Evolutionary conservation across 1,139 yeast species (phyloP), one percentile per base, ranked within the genome.

Genomic region (Yarrowia galli): DNA sequence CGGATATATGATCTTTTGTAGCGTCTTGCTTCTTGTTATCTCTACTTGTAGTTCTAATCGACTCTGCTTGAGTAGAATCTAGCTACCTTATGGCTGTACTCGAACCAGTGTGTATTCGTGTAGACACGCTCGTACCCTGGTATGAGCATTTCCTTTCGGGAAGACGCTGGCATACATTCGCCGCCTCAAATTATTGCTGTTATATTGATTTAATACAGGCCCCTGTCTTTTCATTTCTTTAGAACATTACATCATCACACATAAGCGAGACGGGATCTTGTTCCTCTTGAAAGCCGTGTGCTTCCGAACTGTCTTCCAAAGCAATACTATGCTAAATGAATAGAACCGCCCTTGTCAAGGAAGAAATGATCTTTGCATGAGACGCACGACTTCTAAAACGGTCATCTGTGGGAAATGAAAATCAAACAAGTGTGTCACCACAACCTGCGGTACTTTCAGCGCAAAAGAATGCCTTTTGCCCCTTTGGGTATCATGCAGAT

Each of bases 381-480:
- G 23, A 54, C 60, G 45, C 60, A 54, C 35, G n/a, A 16, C 46
- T 16, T 35, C 58, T 7, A 51, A 51, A 51, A 51, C 58, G 58
- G 58, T 35, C 16, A 51, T 15, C 38, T 32, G 18, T 22, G 58
- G 58, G 58, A 51, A 36, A 51, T 51, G 58, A 51, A 51, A 48
- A 48, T 10, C 22, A 28, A 48, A 51, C 7, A 20, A 20, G 43
- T 6, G 58, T 22, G 43, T 35, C 28, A 28, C 35, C 16, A 12
- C 43, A 51, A 35, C 54, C 54, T 18, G 58, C 32, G 25, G 58
- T 36, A 51, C 58, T 15, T 51, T 22, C 58, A 51, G 58, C 43
- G 58, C 58, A 51, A 51, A 35, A 6, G n/a, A 20, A 15, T 35
- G 18, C 18, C 18, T 51, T 51, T 51, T 51, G 58, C 58, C 58